Base-by-base conservation (phyloP, 2,329 filamentous ascomycete species). In the Cadophora luteo-olivacea region DNA sequence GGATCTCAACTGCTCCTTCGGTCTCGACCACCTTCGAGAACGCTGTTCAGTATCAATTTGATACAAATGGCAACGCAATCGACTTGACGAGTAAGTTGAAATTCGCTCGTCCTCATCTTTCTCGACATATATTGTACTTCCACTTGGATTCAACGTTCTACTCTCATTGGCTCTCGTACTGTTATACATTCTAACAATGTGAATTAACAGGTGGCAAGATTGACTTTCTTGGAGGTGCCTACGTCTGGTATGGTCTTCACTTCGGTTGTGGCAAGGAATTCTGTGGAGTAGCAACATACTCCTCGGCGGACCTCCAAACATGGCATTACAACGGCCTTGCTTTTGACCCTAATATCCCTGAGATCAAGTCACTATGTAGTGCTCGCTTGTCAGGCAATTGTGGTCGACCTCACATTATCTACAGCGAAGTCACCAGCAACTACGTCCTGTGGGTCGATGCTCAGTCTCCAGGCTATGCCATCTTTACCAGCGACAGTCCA, bases 21-120 rank as follows among this genome's bases (percentile, higher is more conserved):
- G 63, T 69, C 14, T 48, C 66, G n/a, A 64, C 72, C 25, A 72
- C 71, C 2, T 72, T 74, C 41, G 66, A 49, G 29, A 72, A 72
- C 45, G 25, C 41, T 19, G 45, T 70, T 24, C 65, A 67, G 29
- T 74, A 73, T 49, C 69, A 67, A 29, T 75, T 75, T 33, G 72
- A 75, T 55, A 74, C 71, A 5, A 66, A 75, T 41, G 72, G 74
- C 3, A 72, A 74, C 58, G 71, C 72, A 25, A 73, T 75, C 24
- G 73, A 75, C 52, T 64, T 72, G 11, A 65, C 63, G 1, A 65
- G 63, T 49, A 49, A 19, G 52, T 49, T 22, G 1, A 11, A 19
- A 19, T 6, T n/a, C n/a, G 12, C 24, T 62, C 6, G 8, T n/a
- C 2, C 45, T 48, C 38, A 19, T 41, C 14, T 41, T 54, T 32